Percentiles rank a stretch among this genome's conserved stretches.
These are phyloP conservation scores for Quercus engelmannii DNA, from an alignment of 306 rosid genomes.

Conservation along the genomic window DNA sequence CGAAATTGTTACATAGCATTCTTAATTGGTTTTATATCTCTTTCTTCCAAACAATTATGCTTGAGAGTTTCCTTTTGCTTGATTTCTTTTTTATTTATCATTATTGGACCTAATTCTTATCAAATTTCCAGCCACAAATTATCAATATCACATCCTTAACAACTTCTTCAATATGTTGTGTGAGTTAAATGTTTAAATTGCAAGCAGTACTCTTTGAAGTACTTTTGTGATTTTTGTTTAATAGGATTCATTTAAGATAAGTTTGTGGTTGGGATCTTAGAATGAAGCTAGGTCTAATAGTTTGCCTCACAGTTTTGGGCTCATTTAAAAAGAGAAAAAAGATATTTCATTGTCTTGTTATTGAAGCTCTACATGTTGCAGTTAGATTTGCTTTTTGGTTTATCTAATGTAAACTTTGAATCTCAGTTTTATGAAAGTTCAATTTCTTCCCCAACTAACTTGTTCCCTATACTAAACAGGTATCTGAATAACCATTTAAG, in stretches of 20 bases:
- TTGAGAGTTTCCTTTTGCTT: not conserved
- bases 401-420: not conserved
- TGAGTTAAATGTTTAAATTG: not conserved
- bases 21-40: not conserved
- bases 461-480: constrained; percentile 24
- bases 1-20: not conserved
- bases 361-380: not conserved
- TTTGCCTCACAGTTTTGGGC: not conserved
- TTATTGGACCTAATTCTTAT: not conserved
- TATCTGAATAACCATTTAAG: no score
- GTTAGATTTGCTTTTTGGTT: not conserved
- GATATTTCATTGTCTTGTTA: not conserved
- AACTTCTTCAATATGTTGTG: not conserved
- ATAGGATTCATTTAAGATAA: not conserved
- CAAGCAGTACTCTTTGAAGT: not conserved
- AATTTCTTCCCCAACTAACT: constrained; percentile 17
- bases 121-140: not conserved
- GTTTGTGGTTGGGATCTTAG: not conserved
- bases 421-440: not conserved
- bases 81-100: not conserved
- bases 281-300: not conserved
- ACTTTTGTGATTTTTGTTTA: not conserved
- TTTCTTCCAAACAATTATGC: not conserved
- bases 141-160: not conserved
- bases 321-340: not conserved